Conservation (phyloP, 176 grass and related monocot species). For the Musa itinerans region DNA sequence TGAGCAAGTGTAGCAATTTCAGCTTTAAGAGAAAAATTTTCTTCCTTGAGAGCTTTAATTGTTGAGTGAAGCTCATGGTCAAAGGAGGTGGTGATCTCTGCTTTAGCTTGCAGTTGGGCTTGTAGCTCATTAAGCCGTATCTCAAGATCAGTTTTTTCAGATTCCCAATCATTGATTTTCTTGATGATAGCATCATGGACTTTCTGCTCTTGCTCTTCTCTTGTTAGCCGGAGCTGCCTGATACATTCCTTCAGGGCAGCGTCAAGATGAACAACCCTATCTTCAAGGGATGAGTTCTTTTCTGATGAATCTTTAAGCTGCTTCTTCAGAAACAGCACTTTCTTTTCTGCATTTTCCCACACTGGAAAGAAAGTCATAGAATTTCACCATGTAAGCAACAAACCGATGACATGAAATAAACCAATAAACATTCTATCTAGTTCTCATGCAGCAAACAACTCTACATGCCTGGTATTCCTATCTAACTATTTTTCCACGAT, state of each 20-base stretch:
- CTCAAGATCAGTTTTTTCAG: conserved; percentile 54
- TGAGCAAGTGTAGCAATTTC: conserved; percentile 26
- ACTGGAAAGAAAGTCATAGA: conserved; percentile 22
- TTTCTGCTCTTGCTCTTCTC: conserved; percentile 54
- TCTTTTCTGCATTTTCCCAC: conserved; percentile 88
- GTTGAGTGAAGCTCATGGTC: conserved; percentile 28
- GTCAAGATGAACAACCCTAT: conserved; percentile 55
- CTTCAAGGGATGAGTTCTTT: conserved; percentile 56
- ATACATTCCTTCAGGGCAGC: conserved; percentile 88
- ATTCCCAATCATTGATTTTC: conserved; percentile 52
- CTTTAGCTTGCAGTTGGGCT: conserved; percentile 64
- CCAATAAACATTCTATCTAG: no score
- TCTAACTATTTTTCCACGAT: background rate
- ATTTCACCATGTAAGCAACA: background rate
- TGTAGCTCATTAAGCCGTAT: conserved; percentile 48
- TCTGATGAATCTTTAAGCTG: conserved; percentile 46
- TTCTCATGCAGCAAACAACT: no score
- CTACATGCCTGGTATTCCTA: no score
- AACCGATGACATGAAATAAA: background rate
- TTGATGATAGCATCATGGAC: conserved; percentile 42
- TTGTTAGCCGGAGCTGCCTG: conserved; percentile 58
- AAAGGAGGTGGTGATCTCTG: conserved; percentile 26
- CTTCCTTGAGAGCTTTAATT: conserved; percentile 52
- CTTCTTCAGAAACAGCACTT: conserved; percentile 49
- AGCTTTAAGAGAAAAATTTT: conserved; percentile 49